Evolutionary conservation across 192 early-diverging fungal species (phyloP), one percentile per base, ranked within the genome.

Genomic region (Neocallimastix lanati): DNA sequence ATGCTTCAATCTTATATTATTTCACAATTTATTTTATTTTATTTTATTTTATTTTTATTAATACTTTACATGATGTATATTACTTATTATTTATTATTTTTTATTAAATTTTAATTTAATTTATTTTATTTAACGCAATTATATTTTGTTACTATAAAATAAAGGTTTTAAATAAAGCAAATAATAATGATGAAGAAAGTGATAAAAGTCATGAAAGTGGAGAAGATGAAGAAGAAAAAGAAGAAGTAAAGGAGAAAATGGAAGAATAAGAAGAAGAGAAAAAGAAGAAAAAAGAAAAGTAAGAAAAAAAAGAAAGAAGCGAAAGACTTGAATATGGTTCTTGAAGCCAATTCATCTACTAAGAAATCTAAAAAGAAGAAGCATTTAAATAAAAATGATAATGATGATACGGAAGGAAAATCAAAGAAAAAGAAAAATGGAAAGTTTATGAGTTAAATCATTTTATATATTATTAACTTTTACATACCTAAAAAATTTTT

Each of bases 331-430:
- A 85, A 77, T 11, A 82, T 80, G 50, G 88, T 91, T 13, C 77
- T 91, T 80, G 85, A 86, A 29, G 89, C 89, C 6, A 88, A 90
- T 78, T 83, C 85, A 18, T 87, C 87, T 1, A 90, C 50, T 7
- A 67, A 67, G n/a, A 67, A 67, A n/a, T 67, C 50, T n/a, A 67
- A 67, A 21, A 67, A 67, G 25, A 67, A 67, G 50, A 67, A 67
- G 9, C 50, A 25, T 67, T n/a, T 25, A 4, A 21, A 67, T 67
- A 67, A 67, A n/a, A n/a, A 67, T n/a, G 50, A 67, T 67, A 25
- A 67, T 67, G 30, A 33, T 33, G 50, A 50, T 50, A n/a, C n/a
- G n/a, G n/a, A n/a, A n/a, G 40, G n/a, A 27, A 67, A 67, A 67
- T 67, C 50, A 9, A 67, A 67, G 9, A 67, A 67, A 16, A 67